Evolutionary conservation across 2,329 filamentous ascomycete species (phyloP).

Genomic region (Hypoxylon sp.): DNA sequence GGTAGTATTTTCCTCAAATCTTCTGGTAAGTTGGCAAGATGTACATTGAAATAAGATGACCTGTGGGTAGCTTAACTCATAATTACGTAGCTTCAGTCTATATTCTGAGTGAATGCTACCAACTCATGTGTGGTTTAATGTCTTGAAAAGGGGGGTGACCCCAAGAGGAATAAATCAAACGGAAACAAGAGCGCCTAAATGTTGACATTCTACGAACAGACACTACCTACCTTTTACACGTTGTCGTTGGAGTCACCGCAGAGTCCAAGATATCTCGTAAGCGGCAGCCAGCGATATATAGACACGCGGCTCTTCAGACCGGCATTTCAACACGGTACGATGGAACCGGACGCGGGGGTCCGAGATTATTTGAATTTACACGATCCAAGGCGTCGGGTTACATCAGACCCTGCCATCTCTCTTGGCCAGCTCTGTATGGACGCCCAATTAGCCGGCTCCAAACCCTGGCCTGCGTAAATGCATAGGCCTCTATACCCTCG

Average conservation of each 20-base stretch:
- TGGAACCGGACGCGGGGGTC: constrained; percentile 22
- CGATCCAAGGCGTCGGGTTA: constrained; percentile 28
- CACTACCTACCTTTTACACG: no score
- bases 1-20: neutral
- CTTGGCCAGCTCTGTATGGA: constrained; percentile 28
- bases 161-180: neutral
- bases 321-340: constrained; percentile 16
- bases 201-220: neutral
- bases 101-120: neutral
- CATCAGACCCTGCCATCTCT: constrained; percentile 23
- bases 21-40: no score
- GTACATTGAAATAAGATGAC: no score
- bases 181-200: neutral
- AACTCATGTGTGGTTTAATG: neutral
- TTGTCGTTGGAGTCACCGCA: neutral
- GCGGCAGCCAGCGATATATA: neutral
- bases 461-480: constrained; percentile 22
- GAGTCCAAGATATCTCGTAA: neutral
- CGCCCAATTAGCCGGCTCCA: constrained; percentile 35
- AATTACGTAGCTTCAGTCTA: neutral
- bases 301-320: constrained; percentile 17
- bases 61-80: no score
- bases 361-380: constrained; percentile 33
- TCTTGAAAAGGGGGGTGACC: no score
- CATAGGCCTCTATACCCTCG: constrained; percentile 5